Conservation (phyloP, 176 grass and related monocot species). For the Neostapfia colusana region DNA sequence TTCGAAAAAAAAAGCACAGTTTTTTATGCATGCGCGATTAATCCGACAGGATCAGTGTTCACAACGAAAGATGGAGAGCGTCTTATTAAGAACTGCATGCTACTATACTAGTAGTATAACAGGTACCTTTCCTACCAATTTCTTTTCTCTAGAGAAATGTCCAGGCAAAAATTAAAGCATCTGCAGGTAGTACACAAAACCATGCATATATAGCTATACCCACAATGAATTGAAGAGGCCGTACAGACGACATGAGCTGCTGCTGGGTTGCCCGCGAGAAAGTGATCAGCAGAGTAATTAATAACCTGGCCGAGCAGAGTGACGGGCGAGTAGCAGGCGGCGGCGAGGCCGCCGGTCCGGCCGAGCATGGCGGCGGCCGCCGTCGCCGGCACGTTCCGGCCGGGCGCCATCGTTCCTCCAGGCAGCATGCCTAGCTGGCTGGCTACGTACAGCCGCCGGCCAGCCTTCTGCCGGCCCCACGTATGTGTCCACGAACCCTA, state of each 20-base stretch:
- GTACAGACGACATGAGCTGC: not conserved
- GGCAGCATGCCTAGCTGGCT: too few species aligned
- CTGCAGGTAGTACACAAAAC: not conserved
- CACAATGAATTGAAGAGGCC: constrained; percentile 5
- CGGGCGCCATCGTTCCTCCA: constrained; percentile 53
- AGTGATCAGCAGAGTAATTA: not conserved
- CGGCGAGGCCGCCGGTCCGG: constrained; percentile 44
- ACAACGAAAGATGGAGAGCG: not conserved
- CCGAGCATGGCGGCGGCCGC: constrained; percentile 48
- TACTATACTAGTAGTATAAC: not conserved
- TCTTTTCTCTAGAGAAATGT: not conserved
- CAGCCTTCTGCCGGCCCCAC: too few species aligned
- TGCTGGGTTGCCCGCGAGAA: too few species aligned
- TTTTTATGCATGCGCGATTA: not conserved
- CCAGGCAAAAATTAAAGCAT: not conserved
- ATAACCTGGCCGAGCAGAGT: constrained; percentile 80
- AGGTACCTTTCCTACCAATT: not conserved
- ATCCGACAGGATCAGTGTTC: constrained; percentile 4
- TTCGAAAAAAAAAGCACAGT: not conserved
- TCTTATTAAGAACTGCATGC: not conserved
- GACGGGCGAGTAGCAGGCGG: constrained; percentile 44
- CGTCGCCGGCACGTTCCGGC: constrained; percentile 51
- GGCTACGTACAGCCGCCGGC: too few species aligned
- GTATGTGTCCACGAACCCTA: constrained; percentile 44
- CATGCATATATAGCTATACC: not conserved